A percentile compares a stretch with the other conserved stretches of the same genome.
Evolutionary conservation across 2,329 filamentous ascomycete species (phyloP).

Genomic region (Fusarium sp.): DNA sequence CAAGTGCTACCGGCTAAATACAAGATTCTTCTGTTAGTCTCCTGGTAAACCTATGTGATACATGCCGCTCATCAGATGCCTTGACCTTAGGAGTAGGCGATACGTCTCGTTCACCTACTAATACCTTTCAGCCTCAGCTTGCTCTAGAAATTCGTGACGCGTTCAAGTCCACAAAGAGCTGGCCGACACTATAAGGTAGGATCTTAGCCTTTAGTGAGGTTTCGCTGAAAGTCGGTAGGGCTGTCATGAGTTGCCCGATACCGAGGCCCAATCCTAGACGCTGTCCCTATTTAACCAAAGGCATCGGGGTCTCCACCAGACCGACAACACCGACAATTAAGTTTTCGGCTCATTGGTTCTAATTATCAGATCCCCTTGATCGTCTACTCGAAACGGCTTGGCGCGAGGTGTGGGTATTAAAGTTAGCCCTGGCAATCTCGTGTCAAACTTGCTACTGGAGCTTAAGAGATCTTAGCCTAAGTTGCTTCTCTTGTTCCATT

Average conservation of each 20-base stretch:
- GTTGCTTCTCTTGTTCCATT: neutral
- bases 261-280: neutral
- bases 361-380: neutral
- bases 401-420: neutral
- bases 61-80: neutral
- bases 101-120: neutral
- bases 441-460: neutral
- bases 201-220: neutral
- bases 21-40: neutral
- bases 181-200: neutral
- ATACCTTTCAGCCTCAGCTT: neutral
- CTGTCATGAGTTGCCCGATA: neutral
- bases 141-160: neutral
- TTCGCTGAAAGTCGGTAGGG: neutral
- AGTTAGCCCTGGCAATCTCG: conserved; percentile 5
- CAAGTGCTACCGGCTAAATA: neutral
- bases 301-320: neutral
- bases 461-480: neutral
- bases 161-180: neutral
- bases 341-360: neutral
- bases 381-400: neutral
- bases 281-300: neutral
- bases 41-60: neutral
- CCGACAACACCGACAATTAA: neutral
- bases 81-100: neutral